Base-by-base conservation (phyloP, 176 grass and related monocot genomes). In the Oryza meyeriana region DNA sequence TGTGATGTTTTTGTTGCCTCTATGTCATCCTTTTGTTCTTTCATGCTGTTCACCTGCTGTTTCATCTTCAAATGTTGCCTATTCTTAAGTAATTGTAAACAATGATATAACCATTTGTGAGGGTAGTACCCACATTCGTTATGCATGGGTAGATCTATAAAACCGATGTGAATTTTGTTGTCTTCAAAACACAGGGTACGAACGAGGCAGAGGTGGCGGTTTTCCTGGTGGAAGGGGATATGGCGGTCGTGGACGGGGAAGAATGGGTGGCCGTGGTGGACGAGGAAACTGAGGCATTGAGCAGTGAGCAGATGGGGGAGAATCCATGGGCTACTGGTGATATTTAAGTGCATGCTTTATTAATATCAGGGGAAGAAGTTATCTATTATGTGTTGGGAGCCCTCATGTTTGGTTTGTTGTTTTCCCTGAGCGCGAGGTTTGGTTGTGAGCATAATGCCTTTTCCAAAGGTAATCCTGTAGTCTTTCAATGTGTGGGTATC, bases 221-320 rank as follows among this genome's bases (percentile, higher is more conserved):
- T 38, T 31, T 26, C 62, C 45, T 22, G 78, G 76, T 12, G 84
- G 77, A 50, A 79, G 92, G 48, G 89, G 86, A 16, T 91, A 91
- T 36, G 90, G 78, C 66, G 88, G 79, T 33, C 85, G 87, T 35
- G 92, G 67, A 67, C 63, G 84, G n/a, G 90, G 90, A 75, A 89
- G 92, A 69, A 71, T 91, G 50, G 89, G 83, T 32, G 80, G 73
- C 11, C 84, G 86, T 3, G 87, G 89, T 3, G 87, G 89, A 24
- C 81, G 74, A 71, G 86, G 73, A 26, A 81, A 87, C 76, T 86
- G 83, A 25, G n/a, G n/a, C 7, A 10, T 20, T 10, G 7, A n/a
- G n/a, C 55, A 25, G n/a, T 59, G 55, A 85, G 61, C 10, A 74
- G 33, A 38, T 25, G 57, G 27, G 26, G 29, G 1, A n/a, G 41